These are phyloP conservation scores for Ophiostoma montium DNA, from an alignment of 2,329 filamentous ascomycete genomes.

Conservation along the genomic window DNA sequence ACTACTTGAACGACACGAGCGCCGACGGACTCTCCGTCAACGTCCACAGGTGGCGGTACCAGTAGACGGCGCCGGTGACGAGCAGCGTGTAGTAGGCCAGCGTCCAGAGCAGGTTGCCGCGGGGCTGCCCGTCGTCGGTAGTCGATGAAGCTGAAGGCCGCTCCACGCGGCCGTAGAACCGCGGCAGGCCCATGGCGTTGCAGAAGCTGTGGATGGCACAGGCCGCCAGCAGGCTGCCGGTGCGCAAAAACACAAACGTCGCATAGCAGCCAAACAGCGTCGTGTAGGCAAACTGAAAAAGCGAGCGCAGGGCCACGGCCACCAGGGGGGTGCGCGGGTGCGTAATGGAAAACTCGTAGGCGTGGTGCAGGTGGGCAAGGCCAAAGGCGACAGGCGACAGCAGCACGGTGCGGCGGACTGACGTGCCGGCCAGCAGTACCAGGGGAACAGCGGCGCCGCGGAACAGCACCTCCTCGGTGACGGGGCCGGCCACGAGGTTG, in stretches of 20 bases:
- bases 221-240: constrained; percentile 64
- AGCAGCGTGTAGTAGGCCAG: constrained; percentile 67
- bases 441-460: constrained; percentile 74
- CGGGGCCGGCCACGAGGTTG: constrained; percentile 73
- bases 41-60: constrained; percentile 56
- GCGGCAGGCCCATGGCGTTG: constrained; percentile 80
- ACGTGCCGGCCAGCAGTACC: constrained; percentile 55
- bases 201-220: constrained; percentile 76
- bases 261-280: constrained; percentile 89
- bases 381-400: constrained; percentile 81
- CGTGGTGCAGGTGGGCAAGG: constrained; percentile 85
- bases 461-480: constrained; percentile 91
- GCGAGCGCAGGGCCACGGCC: constrained; percentile 52
- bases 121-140: background rate
- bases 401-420: constrained; percentile 51
- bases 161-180: constrained; percentile 68
- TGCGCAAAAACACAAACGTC: constrained; percentile 76
- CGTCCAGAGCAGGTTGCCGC: constrained; percentile 45
- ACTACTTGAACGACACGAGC: constrained; percentile 20
- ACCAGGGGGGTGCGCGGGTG: constrained; percentile 54
- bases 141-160: constrained; percentile 4
- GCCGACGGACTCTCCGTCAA: constrained; percentile 52
- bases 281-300: constrained; percentile 81
- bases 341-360: constrained; percentile 82
- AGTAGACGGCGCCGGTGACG: constrained; percentile 54